Evolutionary conservation across 768 basidiomycete genomes (phyloP), one percentile per base, ranked within the genome.

Genomic region (Russula compacta): DNA sequence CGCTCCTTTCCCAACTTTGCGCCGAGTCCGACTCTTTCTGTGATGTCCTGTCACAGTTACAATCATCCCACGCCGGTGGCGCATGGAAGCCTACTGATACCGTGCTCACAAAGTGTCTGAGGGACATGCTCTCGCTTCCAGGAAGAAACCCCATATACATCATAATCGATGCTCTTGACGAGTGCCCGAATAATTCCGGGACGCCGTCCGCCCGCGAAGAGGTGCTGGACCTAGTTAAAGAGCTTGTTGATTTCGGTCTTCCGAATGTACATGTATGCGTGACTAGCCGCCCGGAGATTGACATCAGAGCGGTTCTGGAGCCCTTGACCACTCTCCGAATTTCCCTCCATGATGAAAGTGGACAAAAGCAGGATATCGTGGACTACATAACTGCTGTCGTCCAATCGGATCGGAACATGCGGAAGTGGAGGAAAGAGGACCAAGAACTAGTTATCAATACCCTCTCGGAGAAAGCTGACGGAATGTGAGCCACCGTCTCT

Each of bases 211-310:
- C 48, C 4, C 48, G 48, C 9, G 48, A 49, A 33, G 32, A 33
- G 17, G 32, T 49, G 32, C 15, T 49, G 17, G 32, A 33, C 6
- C 48, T 49, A 7, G 5, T 49, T 9, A 9, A 49, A 33, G 48
- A 33, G 10, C 32, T 49, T 8, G 48, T 49, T n/a, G 9, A 17
- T n/a, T 10, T 49, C 8, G n/a, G 33, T 1, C 32, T 49, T 49
- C 17, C 48, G 15, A 49, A 49, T 17, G 4, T 49, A 9, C 44
- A 32, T 47, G 12, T 47, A 0, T 47, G 46, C 6, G 46, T 47
- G 46, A 29, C 61, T 0, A 62, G 61, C 10, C 56, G 61, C 2
- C 61, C 60, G 2, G 60, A 58, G n/a, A n/a, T 50, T 3, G 60
- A 58, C 29, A 51, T 61, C 39, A 47, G 29, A 3, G 36, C 2